A percentile compares a stretch with the other conserved stretches of the same genome.
These are phyloP conservation scores for Botrytis elliptica DNA, from an alignment of 2,329 filamentous ascomycete species.

Conservation along the genomic window DNA sequence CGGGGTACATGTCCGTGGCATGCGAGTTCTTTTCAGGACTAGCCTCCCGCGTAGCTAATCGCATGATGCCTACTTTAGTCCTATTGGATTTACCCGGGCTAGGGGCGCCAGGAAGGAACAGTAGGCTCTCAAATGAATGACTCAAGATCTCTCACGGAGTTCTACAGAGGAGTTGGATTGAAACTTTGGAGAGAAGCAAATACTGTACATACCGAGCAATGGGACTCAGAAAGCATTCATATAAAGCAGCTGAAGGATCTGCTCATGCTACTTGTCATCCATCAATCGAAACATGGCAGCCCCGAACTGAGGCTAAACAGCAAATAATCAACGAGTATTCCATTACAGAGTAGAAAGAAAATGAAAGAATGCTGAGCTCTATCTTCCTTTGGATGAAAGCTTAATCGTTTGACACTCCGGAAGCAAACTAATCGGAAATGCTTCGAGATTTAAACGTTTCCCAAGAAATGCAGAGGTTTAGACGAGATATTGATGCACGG, in stretches of 20 bases:
- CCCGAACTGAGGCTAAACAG: not conserved
- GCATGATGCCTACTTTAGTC: not conserved
- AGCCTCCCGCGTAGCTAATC: not conserved
- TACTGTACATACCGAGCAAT: not conserved
- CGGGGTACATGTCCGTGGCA: not conserved
- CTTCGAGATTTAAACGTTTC: conserved; percentile 6
- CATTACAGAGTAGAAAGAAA: not conserved
- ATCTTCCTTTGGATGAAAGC: not conserved
- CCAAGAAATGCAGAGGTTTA: conserved; percentile 1
- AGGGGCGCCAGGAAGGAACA: not conserved
- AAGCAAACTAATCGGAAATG: not conserved
- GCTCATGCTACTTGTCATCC: not conserved
- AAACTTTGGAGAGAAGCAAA: not conserved
- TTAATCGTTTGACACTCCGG: not conserved
- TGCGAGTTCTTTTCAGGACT: not conserved
- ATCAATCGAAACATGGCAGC: not conserved
- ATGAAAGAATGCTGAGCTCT: not conserved
- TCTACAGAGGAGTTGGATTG: not conserved
- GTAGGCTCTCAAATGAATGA: not conserved
- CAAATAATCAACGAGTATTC: not conserved
- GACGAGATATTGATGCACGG: conserved; percentile 1
- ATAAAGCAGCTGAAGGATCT: not conserved
- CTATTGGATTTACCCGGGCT: not conserved
- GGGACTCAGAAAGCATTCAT: not conserved
- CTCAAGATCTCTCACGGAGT: not conserved